phyloP scores from a whole-genome alignment of 768 basidiomycete species.

The Mrakia frigida region DNA sequence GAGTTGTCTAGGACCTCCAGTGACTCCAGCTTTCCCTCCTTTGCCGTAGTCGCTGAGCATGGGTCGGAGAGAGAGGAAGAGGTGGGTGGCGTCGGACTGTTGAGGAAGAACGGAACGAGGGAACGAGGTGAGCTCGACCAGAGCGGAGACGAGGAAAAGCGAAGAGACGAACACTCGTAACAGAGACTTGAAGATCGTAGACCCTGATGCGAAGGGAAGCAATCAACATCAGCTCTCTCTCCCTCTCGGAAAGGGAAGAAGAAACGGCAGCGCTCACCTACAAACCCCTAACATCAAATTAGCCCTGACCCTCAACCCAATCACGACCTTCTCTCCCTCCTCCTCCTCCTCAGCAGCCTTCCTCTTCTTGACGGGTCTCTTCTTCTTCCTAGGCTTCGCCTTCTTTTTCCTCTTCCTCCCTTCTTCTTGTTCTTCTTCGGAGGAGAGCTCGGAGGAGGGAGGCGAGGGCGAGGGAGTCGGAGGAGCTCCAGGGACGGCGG shows the following conservation, averaged over 20 bases:
- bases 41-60: conserved; percentile 15
- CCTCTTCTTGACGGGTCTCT: too few species aligned
- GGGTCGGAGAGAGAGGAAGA: conserved; percentile 27
- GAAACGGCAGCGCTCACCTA: conserved; percentile 5
- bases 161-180: conserved; percentile 12
- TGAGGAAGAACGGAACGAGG: too few species aligned
- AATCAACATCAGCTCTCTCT: background rate
- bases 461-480: background rate
- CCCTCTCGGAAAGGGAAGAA: background rate
- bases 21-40: background rate
- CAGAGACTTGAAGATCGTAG: conserved; percentile 26
- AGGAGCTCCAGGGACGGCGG: background rate
- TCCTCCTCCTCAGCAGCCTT: background rate
- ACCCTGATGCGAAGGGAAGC: too few species aligned
- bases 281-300: conserved; percentile 27
- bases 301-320: conserved; percentile 28
- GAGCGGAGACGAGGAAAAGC: too few species aligned
- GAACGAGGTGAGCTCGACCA: background rate
- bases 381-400: conserved; percentile 2
- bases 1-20: background rate
- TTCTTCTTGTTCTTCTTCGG: background rate
- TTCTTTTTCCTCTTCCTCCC: background rate
- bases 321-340: background rate
- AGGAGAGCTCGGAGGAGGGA: conserved; percentile 2
- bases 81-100: conserved; percentile 25